Conservation (phyloP, 2,329 filamentous ascomycete species). For the Verruconis gallopava region DNA sequence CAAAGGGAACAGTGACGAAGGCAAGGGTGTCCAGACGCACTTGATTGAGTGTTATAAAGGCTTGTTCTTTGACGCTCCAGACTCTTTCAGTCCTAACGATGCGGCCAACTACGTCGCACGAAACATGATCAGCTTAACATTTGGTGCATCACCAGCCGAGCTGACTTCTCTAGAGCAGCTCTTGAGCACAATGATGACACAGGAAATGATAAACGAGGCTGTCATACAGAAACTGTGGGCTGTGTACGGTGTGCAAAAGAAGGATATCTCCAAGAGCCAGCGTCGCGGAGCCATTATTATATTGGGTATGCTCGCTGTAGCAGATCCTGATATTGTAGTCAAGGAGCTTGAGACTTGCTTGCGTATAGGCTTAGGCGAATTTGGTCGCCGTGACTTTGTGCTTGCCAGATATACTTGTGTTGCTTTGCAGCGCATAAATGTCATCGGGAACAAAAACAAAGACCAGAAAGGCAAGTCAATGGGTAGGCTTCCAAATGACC, state of each 20-base stretch:
- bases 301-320: slow-evolving; percentile 88
- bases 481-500: slow-evolving; percentile 78
- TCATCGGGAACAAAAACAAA: slow-evolving; percentile 66
- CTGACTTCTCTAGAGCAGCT: slow-evolving; percentile 91
- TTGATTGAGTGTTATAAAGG: slow-evolving; percentile 94
- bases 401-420: slow-evolving; percentile 94
- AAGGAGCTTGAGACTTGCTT: slow-evolving; percentile 93
- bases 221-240: slow-evolving; percentile 94
- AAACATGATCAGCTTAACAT: slow-evolving; percentile 98
- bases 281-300: slow-evolving; percentile 90
- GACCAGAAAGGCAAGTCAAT: slow-evolving; percentile 46
- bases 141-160: slow-evolving; percentile 87
- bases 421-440: slow-evolving; percentile 80
- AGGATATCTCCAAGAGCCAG: slow-evolving; percentile 84
- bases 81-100: slow-evolving; percentile 75
- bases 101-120: slow-evolving; percentile 89
- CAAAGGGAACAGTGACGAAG: slow-evolving; percentile 97
- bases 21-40: slow-evolving; percentile 93
- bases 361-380: slow-evolving; percentile 68
- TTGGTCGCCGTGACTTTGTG: slow-evolving; percentile 71
- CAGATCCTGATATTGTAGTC: slow-evolving; percentile 83
- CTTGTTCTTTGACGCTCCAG: slow-evolving; percentile 90
- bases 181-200: slow-evolving; percentile 94
- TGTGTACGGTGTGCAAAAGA: slow-evolving; percentile 87
- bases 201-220: slow-evolving; percentile 68